These are phyloP conservation scores for Arachis monticola DNA, from an alignment of 331 rosid species.

Conservation along the genomic window DNA sequence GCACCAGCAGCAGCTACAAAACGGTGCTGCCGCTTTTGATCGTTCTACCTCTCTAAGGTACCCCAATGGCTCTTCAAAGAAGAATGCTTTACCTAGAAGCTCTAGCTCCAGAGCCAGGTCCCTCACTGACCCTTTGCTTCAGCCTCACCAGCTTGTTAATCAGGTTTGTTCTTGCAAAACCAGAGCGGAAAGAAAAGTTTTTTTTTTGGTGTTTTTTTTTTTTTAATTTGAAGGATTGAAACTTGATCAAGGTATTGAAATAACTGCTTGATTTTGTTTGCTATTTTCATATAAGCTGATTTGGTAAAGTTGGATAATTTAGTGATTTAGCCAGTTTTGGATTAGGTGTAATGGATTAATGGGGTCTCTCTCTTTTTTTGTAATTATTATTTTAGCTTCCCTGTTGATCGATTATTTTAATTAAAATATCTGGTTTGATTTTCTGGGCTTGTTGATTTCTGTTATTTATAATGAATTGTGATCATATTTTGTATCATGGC, in stretches of 20 bases:
- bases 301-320: constrained; percentile 17
- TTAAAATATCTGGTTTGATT: not conserved
- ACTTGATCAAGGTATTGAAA: not conserved
- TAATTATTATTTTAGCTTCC: not conserved
- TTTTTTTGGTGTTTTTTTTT: constrained; percentile 15
- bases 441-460: constrained; percentile 16
- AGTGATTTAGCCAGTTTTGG: constrained; percentile 20
- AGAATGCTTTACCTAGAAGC: constrained; percentile 72
- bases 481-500: not conserved
- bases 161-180: constrained; percentile 50
- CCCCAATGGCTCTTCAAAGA: constrained; percentile 67
- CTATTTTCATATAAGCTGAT: not conserved
- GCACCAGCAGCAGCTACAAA: constrained; percentile 52
- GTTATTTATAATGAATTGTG: not conserved
- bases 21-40: constrained; percentile 47
- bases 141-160: constrained; percentile 87
- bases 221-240: not conserved
- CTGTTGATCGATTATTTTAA: too few species aligned
- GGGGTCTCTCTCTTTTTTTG: not conserved
- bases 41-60: constrained; percentile 80
- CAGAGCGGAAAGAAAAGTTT: not conserved
- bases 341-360: not conserved
- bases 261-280: not conserved
- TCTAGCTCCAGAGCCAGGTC: constrained; percentile 90
- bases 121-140: constrained; percentile 85